These are phyloP conservation scores for Lotmaria passim DNA, from an alignment of 208 protist genomes.

Conservation along the genomic window DNA sequence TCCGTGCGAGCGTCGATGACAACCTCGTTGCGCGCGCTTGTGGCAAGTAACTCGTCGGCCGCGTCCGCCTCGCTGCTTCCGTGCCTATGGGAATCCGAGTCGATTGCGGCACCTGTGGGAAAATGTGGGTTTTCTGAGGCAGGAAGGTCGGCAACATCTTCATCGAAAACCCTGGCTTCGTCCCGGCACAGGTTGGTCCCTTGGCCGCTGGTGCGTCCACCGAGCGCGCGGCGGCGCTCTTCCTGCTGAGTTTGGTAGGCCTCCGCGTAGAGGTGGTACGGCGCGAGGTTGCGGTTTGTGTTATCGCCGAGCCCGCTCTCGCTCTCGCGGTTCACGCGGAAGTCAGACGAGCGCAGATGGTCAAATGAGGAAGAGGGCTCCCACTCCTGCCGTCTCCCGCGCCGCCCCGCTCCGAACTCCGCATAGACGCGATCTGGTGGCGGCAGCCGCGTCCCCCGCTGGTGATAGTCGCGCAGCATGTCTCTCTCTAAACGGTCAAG, in stretches of 20 bases:
- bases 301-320: conserved; percentile 34
- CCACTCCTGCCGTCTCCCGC: conserved; percentile 50
- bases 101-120: conserved; percentile 19
- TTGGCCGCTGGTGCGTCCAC: not conserved
- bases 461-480: conserved; percentile 79
- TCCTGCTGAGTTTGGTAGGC: conserved; percentile 50
- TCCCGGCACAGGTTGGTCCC: conserved; percentile 30
- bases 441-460: conserved; percentile 49
- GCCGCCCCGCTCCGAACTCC: conserved; percentile 47
- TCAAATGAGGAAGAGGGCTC: conserved; percentile 73
- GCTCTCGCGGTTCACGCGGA: conserved; percentile 16
- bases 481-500: conserved; percentile 80
- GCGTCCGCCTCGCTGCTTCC: not conserved
- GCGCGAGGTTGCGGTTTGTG: conserved; percentile 44
- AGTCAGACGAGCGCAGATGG: conserved; percentile 22
- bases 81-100: not conserved
- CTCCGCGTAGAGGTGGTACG: conserved; percentile 66
- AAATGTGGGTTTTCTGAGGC: conserved; percentile 76
- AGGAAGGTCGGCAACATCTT: conserved; percentile 22
- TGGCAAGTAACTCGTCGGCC: not conserved
- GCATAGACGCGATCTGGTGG: conserved; percentile 58
- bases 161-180: not conserved
- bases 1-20: conserved; percentile 50
- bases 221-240: conserved; percentile 11
- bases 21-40: conserved; percentile 19